Percentiles rank a stretch among this genome's conserved stretches.
Conservation (phyloP, 2,329 filamentous ascomycete species). For the Aspergillus nomiae region DNA sequence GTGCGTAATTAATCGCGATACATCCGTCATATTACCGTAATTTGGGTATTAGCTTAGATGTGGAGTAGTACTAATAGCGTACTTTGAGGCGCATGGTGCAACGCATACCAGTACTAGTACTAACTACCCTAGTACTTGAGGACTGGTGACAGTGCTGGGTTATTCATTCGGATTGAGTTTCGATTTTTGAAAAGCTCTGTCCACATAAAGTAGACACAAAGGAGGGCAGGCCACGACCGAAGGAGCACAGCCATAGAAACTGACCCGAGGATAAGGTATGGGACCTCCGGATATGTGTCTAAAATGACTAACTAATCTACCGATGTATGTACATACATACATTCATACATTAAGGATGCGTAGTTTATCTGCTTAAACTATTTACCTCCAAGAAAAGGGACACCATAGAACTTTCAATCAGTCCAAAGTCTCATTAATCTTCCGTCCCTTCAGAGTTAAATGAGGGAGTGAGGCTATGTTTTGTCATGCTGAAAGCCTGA, state of each 20-base stretch:
- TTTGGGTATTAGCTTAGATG: conserved; percentile 2
- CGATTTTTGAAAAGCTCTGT: background rate
- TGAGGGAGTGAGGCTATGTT: conserved; percentile 17
- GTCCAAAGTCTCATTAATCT: background rate
- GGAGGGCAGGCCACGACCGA: background rate
- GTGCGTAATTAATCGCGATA: background rate
- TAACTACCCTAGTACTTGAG: background rate
- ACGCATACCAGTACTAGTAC: background rate
- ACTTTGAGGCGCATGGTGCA: background rate
- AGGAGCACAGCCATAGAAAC: background rate
- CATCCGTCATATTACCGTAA: background rate
- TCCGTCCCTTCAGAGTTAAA: background rate
- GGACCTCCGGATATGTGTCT: background rate
- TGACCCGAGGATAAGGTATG: background rate
- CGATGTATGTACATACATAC: background rate
- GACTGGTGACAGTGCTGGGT: background rate
- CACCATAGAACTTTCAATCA: background rate
- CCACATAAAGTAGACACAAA: background rate
- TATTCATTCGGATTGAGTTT: background rate
- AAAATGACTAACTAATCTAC: background rate
- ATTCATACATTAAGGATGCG: background rate
- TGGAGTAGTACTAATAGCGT: conserved; percentile 5
- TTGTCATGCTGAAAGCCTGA: conserved; percentile 8
- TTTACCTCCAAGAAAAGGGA: background rate
- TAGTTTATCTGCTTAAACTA: background rate